Evolutionary conservation across 768 basidiomycete genomes (phyloP), one percentile per base, ranked within the genome.

Genomic region (Kwoniella newhampshirensis): DNA sequence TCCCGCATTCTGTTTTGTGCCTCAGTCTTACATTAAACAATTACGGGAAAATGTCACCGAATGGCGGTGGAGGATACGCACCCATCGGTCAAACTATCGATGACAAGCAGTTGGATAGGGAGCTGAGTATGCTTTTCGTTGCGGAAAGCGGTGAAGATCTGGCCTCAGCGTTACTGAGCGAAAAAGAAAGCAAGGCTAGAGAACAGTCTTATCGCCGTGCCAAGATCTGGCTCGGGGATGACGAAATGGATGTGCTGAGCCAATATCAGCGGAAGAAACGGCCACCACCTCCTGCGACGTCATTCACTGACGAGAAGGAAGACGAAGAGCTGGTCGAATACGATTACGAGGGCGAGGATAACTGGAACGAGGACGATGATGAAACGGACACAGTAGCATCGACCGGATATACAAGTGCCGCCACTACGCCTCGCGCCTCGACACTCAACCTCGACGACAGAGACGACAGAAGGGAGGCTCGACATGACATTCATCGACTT

Each of bases 1-100:
- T 68, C 9, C 61, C 62, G 7, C 56, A 60, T 51, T 68, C 67
- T n/a, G n/a, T 62, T 12, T 27, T 51, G 6, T 43, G 44, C 23
- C 37, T 51, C 11, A 28, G 39, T 30, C 9, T 58, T 17, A n/a
- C 45, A 12, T 35, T 58, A 9, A 11, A 49, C 9, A 41, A 58
- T 45, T 51, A 40, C 21, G n/a, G 28, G n/a, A 25, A 35, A 8
- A 20, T 20, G 7, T 7, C 26, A 3, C 11, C n/a, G 4, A 27
- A 37, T 4, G 6, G 40, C 17, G 17, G n/a, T 42, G 17, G 6
- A 7, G 8, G 7, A 8, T 23, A n/a, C 8, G 47, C 30, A 13
- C 39, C 26, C 12, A 30, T 41, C n/a, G 47, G 55, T 9, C 17
- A 40, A n/a, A 13, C 23, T 20, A 30, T 57, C n/a, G 40, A 50